phyloP scores from a whole-genome alignment of 148 eudicot species.

The Rhododendron griersonianum region DNA sequence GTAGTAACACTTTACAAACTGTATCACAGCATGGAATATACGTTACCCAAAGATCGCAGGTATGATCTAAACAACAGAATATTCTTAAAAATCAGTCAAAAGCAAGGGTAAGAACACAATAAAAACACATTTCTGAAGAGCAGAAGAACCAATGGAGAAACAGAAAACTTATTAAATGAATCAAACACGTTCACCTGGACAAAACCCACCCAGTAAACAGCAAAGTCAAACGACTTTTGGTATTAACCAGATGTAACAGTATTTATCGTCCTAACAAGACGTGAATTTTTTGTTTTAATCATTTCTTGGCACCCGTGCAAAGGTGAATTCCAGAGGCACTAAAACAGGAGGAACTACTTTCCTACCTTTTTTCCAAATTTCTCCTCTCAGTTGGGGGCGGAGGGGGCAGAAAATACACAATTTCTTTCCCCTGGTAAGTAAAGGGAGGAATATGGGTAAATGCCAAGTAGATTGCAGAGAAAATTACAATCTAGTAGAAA shows the following conservation, averaged over 20 bases:
- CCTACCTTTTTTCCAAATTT: background rate
- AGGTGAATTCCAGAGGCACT: conserved; percentile 2
- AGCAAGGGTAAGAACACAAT: background rate
- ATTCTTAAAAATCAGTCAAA: background rate
- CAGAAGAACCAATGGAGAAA: background rate
- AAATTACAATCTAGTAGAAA: background rate
- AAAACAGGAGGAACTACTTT: background rate
- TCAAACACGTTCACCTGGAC: background rate
- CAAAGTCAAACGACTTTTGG: background rate
- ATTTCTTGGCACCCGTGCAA: background rate
- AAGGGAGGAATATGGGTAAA: background rate
- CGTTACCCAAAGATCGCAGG: conserved; percentile 41
- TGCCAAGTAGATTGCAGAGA: background rate
- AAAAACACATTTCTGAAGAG: background rate
- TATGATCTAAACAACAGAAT: background rate
- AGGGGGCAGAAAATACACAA: background rate
- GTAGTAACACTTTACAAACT: conserved; percentile 72
- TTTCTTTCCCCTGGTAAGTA: background rate
- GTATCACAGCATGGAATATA: conserved; percentile 46
- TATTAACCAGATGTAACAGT: background rate
- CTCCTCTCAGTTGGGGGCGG: background rate
- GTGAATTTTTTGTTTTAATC: background rate
- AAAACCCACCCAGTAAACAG: background rate
- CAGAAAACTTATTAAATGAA: background rate
- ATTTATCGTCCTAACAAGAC: background rate